Conservation (phyloP, 495 filamentous ascomycete genomes). For the Penicillium arizonense region DNA sequence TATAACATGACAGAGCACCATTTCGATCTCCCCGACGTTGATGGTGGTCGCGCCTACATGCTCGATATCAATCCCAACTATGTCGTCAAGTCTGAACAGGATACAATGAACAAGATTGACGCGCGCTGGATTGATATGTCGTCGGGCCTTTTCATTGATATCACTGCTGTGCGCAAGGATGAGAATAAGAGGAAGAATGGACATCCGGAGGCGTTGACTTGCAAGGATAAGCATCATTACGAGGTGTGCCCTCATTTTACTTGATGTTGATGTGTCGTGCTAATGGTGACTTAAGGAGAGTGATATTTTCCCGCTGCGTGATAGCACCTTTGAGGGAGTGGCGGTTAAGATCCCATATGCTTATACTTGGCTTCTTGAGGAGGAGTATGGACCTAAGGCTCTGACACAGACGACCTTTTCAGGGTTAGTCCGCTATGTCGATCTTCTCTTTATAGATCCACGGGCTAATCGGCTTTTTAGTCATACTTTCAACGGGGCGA, state of each 20-base stretch:
- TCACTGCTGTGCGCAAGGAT: slow-evolving; percentile 55
- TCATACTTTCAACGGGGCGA: slow-evolving; percentile 35
- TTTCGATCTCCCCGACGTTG: slow-evolving; percentile 43
- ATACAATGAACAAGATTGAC: slow-evolving; percentile 58
- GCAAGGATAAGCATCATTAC: slow-evolving; percentile 58
- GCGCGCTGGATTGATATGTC: slow-evolving; percentile 61
- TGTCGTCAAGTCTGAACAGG: slow-evolving; percentile 40
- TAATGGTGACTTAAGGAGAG: slow-evolving; percentile 33
- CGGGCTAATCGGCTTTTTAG: slow-evolving; percentile 9
- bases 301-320: slow-evolving; percentile 77
- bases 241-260: slow-evolving; percentile 26
- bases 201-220: slow-evolving; percentile 44
- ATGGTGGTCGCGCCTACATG: slow-evolving; percentile 48
- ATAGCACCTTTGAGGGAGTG: slow-evolving; percentile 74
- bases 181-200: slow-evolving; percentile 31
- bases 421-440: slow-evolving; percentile 45
- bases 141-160: slow-evolving; percentile 63
- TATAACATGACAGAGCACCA: slow-evolving; percentile 64
- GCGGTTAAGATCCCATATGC: slow-evolving; percentile 73
- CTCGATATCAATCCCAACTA: slow-evolving; percentile 63
- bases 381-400: slow-evolving; percentile 70
- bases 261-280: not conserved
- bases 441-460: not conserved
- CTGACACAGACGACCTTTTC: slow-evolving; percentile 63
- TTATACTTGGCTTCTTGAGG: slow-evolving; percentile 67